These are phyloP conservation scores for Xylaria arbuscula DNA, from an alignment of 2,329 filamentous ascomycete genomes.

Conservation along the genomic window DNA sequence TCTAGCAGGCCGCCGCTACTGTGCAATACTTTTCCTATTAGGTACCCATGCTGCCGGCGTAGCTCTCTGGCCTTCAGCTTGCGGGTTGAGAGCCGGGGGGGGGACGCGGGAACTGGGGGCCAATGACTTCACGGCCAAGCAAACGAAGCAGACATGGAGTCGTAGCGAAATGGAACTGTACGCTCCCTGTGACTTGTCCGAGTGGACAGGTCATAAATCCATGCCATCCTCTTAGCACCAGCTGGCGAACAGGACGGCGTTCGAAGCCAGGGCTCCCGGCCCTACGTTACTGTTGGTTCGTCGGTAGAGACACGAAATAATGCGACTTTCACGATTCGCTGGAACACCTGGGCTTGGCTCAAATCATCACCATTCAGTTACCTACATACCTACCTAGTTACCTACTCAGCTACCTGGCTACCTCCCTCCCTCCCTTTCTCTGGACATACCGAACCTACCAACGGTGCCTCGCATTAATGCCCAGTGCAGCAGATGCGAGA, in stretches of 20 bases:
- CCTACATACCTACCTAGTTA: neutral
- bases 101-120: slow-evolving; percentile 35
- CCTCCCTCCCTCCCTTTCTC: slow-evolving; percentile 17
- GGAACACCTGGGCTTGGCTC: slow-evolving; percentile 22
- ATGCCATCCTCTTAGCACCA: slow-evolving; percentile 20
- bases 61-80: slow-evolving; percentile 29
- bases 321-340: slow-evolving; percentile 24
- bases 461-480: slow-evolving; percentile 38
- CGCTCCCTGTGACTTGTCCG: slow-evolving; percentile 31
- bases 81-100: slow-evolving; percentile 39
- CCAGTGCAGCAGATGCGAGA: slow-evolving; percentile 29
- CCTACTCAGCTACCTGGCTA: neutral
- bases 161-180: slow-evolving; percentile 18
- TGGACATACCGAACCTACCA: slow-evolving; percentile 25
- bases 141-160: slow-evolving; percentile 32
- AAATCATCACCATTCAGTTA: slow-evolving; percentile 11
- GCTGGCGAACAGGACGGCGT: slow-evolving; percentile 28
- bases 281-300: slow-evolving; percentile 25
- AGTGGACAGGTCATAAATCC: slow-evolving; percentile 38
- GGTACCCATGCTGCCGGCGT: slow-evolving; percentile 34
- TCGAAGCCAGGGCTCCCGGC: slow-evolving; percentile 25
- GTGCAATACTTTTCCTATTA: slow-evolving; percentile 27
- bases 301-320: slow-evolving; percentile 28
- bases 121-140: slow-evolving; percentile 37
- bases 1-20: slow-evolving; percentile 8